A percentile compares a stretch with the other conserved stretches of the same genome.
These are phyloP conservation scores for Magnusiomyces magnusii DNA, from an alignment of 1,139 yeast species.

Conservation along the genomic window DNA sequence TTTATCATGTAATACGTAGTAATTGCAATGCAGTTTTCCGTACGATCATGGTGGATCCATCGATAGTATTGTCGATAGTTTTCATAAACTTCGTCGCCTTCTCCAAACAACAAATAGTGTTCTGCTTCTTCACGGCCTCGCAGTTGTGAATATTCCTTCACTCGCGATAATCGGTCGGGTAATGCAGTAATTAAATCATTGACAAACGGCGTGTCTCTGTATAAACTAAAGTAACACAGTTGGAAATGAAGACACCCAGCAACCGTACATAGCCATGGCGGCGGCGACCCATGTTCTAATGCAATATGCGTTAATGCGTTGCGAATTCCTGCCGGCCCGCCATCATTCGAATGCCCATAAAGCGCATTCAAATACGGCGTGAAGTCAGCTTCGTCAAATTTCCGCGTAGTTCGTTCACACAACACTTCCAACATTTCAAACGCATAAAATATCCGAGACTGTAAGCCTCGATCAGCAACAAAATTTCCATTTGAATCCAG, in stretches of 20 bases:
- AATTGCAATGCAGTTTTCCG: neutral
- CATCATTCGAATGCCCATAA: neutral
- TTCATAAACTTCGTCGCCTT: neutral
- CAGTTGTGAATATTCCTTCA: neutral
- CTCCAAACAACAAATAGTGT: neutral
- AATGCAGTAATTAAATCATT: neutral
- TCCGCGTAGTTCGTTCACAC: neutral
- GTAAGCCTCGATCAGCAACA: slow-evolving; percentile 23
- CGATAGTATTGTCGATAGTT: neutral
- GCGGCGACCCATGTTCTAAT: neutral
- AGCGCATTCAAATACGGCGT: neutral
- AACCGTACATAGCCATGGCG: slow-evolving; percentile 12
- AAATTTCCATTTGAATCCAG: neutral
- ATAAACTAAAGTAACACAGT: slow-evolving; percentile 5
- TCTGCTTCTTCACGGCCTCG: neutral
- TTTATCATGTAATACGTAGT: neutral
- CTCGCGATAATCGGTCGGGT: neutral
- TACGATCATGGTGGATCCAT: slow-evolving; percentile 2
- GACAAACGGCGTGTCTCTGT: slow-evolving; percentile 1
- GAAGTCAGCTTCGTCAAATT: slow-evolving; percentile 6
- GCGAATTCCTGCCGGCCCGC: neutral
- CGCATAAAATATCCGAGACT: slow-evolving; percentile 28
- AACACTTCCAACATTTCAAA: slow-evolving; percentile 29
- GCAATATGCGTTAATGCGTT: neutral
- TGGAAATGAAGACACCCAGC: slow-evolving; percentile 8